Base-by-base conservation (phyloP, 148 eudicot genomes). In the Fallopia convolvulus region DNA sequence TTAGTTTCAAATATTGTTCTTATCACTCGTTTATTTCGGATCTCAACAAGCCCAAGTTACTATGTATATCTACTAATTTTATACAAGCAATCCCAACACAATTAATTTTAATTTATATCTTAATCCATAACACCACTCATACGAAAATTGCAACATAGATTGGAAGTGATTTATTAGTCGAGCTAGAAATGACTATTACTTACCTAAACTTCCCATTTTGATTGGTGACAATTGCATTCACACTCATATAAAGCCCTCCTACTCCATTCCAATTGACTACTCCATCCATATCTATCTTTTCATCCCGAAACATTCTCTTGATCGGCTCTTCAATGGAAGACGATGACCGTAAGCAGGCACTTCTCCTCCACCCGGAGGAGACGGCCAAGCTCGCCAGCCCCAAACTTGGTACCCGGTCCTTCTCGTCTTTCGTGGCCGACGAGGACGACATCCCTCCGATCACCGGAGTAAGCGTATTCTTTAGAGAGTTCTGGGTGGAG, bases 401-500 rank as follows among this genome's bases (percentile, higher is more conserved):
- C 3, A 73, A 46, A 44, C 0, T 15, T 18, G 55, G 9, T 48
- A 73, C 15, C 53, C 75, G 75, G 15, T 73, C 75, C 17, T 73
- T 73, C 75, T 73, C 55, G 7, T 65, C 79, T 17, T 65, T 68
- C 56, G n/a, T 77, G 13, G 79, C 56, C 26, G 79, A 68, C 44
- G 78, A 21, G 17, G 79, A 74, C 8, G 86, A 83, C 71, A 81
- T 81, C 32, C 15, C 53, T 23, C 81, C 82, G 71, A 83, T 83
- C 77, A 65, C 46, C 33, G 75, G 83, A 2, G 52, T 68, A 8
- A 17, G 63, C 0, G 82, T 61, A 12, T 81, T 86, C 40, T 41
- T 12, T 4, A 71, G 77, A 15, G 83, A 81, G 12, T 81, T 81
- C 70, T 10, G 11, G 6, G 58, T 77, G 0, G 90, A 88, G 63